Conservation (phyloP, 805 yeast genomes). For the Candida krabiensis region DNA sequence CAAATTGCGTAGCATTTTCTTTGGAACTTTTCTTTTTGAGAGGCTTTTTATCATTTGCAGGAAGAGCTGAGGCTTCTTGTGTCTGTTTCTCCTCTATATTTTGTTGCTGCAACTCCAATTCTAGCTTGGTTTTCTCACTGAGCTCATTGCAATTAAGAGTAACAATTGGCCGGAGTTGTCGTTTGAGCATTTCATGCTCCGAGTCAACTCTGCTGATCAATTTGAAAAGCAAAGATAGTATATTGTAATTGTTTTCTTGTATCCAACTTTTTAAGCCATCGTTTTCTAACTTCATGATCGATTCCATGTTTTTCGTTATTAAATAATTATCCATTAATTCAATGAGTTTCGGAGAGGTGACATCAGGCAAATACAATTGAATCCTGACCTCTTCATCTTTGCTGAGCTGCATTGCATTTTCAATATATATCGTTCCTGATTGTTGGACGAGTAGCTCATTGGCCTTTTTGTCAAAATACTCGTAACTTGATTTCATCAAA, state of each 20-base stretch:
- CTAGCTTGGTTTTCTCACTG: slow-evolving; percentile 27
- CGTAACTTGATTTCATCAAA: slow-evolving; percentile 53
- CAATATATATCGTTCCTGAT: slow-evolving; percentile 57
- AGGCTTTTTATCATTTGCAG: slow-evolving; percentile 13
- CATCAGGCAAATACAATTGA: slow-evolving; percentile 50
- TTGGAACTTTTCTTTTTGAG: slow-evolving; percentile 22
- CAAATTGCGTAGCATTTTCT: slow-evolving; percentile 48
- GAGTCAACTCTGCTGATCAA: slow-evolving; percentile 55
- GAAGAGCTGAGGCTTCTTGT: slow-evolving; percentile 4
- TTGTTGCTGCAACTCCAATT: slow-evolving; percentile 16
- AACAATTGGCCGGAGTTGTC: slow-evolving; percentile 47
- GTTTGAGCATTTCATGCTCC: slow-evolving; percentile 48
- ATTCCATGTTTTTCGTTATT: slow-evolving; percentile 54
- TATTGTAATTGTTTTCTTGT: slow-evolving; percentile 41
- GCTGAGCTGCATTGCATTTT: slow-evolving; percentile 51
- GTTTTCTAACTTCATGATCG: slow-evolving; percentile 49
- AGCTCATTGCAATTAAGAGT: slow-evolving; percentile 45
- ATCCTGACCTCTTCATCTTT: slow-evolving; percentile 62
- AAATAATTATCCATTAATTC: slow-evolving; percentile 59
- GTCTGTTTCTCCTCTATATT: slow-evolving; percentile 21
- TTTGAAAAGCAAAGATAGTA: slow-evolving; percentile 48
- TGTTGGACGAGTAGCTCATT: slow-evolving; percentile 40
- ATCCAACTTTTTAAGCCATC: slow-evolving; percentile 65
- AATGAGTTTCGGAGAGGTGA: slow-evolving; percentile 53
- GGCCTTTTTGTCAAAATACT: slow-evolving; percentile 52